phyloP scores from a whole-genome alignment of 2,329 filamentous ascomycete species.

The Calonectria pteridis region DNA sequence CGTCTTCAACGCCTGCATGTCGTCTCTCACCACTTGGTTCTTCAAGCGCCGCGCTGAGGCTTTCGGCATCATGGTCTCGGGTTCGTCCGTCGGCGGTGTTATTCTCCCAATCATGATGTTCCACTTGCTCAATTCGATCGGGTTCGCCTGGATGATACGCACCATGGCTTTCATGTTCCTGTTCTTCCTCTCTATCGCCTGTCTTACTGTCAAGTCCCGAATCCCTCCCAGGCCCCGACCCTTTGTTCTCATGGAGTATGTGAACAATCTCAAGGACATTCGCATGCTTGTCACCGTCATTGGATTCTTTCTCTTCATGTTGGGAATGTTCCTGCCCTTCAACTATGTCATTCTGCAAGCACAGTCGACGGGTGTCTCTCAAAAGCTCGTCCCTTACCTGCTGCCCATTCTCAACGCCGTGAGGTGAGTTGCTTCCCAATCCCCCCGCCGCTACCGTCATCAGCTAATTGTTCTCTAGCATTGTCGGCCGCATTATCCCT shows the following conservation, averaged over 20 bases:
- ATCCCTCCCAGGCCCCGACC: slow-evolving; percentile 60
- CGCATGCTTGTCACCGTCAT: slow-evolving; percentile 57
- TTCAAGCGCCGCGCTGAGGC: slow-evolving; percentile 63
- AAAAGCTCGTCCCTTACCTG: slow-evolving; percentile 59
- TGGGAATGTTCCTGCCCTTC: slow-evolving; percentile 67
- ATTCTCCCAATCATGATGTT: slow-evolving; percentile 72
- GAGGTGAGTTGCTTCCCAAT: slow-evolving; percentile 50
- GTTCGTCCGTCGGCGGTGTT: slow-evolving; percentile 67
- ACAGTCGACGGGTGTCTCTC: slow-evolving; percentile 56
- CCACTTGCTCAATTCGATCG: slow-evolving; percentile 61
- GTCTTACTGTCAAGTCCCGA: slow-evolving; percentile 51
- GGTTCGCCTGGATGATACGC: slow-evolving; percentile 64
- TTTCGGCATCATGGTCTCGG: slow-evolving; percentile 65
- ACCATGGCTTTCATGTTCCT: slow-evolving; percentile 61
- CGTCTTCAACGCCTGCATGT: slow-evolving; percentile 58
- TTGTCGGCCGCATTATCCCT: slow-evolving; percentile 65
- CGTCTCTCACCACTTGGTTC: slow-evolving; percentile 64
- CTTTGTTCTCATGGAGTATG: slow-evolving; percentile 61
- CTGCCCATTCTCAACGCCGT: slow-evolving; percentile 70
- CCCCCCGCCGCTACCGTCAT: not conserved
- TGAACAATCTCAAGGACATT: slow-evolving; percentile 59
- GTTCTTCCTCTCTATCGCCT: slow-evolving; percentile 48
- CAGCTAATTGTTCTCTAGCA: slow-evolving; percentile 49
- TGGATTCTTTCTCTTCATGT: slow-evolving; percentile 67
- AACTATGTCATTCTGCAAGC: slow-evolving; percentile 66